These are phyloP conservation scores for Colletotrichum sp. DNA, from an alignment of 2,329 filamentous ascomycete genomes.

Conservation along the genomic window DNA sequence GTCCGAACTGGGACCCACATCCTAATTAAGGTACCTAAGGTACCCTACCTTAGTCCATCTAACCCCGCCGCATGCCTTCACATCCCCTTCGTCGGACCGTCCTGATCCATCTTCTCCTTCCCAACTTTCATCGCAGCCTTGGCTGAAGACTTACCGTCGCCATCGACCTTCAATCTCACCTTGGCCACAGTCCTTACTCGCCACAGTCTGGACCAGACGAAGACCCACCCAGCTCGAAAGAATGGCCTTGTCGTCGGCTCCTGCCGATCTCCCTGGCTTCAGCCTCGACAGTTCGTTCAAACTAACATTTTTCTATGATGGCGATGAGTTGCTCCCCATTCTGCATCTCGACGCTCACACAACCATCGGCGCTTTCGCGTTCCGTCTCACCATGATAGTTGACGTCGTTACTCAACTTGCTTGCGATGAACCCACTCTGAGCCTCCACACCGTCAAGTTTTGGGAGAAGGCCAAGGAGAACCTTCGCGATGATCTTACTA, in stretches of 20 bases:
- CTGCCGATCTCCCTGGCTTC: not conserved
- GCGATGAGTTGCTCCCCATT: not conserved
- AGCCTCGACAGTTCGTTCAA: not conserved
- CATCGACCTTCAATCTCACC: not conserved
- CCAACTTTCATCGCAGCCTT: not conserved
- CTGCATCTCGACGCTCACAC: not conserved
- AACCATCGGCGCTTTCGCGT: not conserved
- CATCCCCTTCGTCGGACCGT: not conserved
- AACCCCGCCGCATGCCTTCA: not conserved
- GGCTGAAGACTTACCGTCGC: not conserved
- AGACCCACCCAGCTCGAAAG: not conserved
- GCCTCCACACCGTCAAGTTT: not conserved
- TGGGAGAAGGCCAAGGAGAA: not conserved
- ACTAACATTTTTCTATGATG: not conserved
- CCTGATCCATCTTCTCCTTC: not conserved
- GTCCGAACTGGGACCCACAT: no score
- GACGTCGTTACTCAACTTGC: not conserved
- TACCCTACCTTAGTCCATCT: not conserved
- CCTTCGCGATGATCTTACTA: not conserved
- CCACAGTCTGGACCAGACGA: not conserved
- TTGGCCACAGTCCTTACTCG: not conserved
- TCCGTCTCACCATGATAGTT: not conserved
- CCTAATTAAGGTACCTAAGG: no score
- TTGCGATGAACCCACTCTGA: not conserved
- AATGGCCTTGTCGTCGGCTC: not conserved